Conservation (phyloP, 1,139 yeast species). For the Yamadazyma sp. region DNA sequence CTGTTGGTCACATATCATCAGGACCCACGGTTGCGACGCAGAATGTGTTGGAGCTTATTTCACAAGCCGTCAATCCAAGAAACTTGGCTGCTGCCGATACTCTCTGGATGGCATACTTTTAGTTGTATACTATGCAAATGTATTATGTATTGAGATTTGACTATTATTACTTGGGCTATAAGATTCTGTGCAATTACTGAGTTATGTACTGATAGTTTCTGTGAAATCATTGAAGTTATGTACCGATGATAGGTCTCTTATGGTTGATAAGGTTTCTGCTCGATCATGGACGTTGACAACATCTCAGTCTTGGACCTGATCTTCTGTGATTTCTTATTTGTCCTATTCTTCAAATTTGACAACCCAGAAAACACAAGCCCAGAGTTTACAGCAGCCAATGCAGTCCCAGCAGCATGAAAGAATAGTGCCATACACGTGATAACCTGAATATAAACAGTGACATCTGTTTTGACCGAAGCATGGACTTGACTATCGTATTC, state of each 20-base stretch:
- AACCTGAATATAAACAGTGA: conserved; percentile 23
- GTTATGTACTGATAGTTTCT: too few species aligned
- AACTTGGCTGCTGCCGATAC: conserved; percentile 91
- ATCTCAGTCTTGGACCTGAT: background rate
- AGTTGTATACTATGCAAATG: conserved; percentile 9
- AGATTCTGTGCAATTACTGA: too few species aligned
- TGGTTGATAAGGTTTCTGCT: too few species aligned
- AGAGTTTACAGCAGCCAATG: background rate
- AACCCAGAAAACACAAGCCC: conserved; percentile 13
- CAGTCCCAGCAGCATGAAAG: conserved; percentile 16
- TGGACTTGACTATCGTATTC: conserved; percentile 20
- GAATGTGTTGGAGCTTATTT: conserved; percentile 83
- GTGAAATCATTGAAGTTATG: too few species aligned
- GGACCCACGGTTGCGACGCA: conserved; percentile 86
- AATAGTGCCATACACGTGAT: conserved; percentile 16
- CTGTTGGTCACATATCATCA: conserved; percentile 77
- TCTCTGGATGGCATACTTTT: conserved; percentile 94
- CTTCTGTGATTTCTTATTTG: conserved; percentile 16
- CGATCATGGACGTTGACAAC: too few species aligned
- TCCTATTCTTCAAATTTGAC: conserved; percentile 18
- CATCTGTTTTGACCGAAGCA: conserved; percentile 19
- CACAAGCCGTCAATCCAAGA: conserved; percentile 95
- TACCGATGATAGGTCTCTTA: too few species aligned
- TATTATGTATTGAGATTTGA: background rate
- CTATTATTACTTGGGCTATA: too few species aligned